Percentiles rank a stretch among this genome's conserved stretches.
phyloP scores from a whole-genome alignment of 495 filamentous ascomycete species.

The Massariosphaeria phaeospora region DNA sequence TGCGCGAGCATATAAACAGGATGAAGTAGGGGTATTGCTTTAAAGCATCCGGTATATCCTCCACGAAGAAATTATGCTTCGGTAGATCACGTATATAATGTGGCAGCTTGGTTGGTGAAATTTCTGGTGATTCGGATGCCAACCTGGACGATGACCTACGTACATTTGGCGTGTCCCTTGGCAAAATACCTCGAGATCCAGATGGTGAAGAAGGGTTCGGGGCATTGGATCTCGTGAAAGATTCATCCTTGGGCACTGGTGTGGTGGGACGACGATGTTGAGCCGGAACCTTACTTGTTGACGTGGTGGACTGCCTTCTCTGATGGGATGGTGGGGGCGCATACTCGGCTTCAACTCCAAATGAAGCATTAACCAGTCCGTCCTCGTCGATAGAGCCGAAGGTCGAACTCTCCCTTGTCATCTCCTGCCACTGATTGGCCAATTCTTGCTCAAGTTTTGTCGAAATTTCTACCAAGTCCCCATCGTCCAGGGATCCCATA shows the following conservation, averaged over 20 bases:
- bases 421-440: background rate
- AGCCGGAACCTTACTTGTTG: too few relatives aligned
- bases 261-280: too few relatives aligned
- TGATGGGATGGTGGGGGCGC: too few relatives aligned
- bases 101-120: too few relatives aligned
- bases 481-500: slow-evolving; percentile 19
- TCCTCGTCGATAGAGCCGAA: slow-evolving; percentile 9
- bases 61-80: slow-evolving; percentile 17
- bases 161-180: background rate
- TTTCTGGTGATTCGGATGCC: too few relatives aligned
- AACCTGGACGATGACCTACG: too few relatives aligned
- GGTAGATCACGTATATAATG: slow-evolving; percentile 26
- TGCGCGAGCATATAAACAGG: slow-evolving; percentile 19
- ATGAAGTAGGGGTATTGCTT: slow-evolving; percentile 17
- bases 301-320: too few relatives aligned
- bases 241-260: too few relatives aligned
- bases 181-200: too few relatives aligned
- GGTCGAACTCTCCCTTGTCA: slow-evolving; percentile 6
- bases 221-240: too few relatives aligned
- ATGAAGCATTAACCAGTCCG: background rate
- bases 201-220: too few relatives aligned
- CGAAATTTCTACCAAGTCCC: background rate
- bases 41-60: slow-evolving; percentile 5
- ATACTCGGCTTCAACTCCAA: slow-evolving; percentile 1
- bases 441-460: background rate